phyloP scores from a whole-genome alignment of 352 stramenopile species.

The Pythium graminicola region DNA sequence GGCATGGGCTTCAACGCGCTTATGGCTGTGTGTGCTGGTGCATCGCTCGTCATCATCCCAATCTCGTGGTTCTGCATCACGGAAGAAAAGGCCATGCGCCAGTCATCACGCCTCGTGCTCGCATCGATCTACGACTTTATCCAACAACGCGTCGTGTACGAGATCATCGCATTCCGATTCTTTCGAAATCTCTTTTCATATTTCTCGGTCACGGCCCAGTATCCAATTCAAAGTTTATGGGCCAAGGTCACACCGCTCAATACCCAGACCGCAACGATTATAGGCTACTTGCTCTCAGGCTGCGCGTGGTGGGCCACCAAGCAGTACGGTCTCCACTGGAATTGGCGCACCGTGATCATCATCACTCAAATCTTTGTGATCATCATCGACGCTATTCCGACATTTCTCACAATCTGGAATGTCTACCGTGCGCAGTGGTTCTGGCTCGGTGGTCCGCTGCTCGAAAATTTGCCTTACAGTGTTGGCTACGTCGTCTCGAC shows the following conservation, averaged over 20 bases:
- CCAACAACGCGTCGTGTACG: slow-evolving; percentile 26
- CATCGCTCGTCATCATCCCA: slow-evolving; percentile 6
- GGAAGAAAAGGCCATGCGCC: slow-evolving; percentile 16
- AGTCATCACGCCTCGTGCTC: slow-evolving; percentile 9
- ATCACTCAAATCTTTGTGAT: slow-evolving; percentile 17
- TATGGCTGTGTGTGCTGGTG: slow-evolving; percentile 19
- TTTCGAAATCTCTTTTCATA: slow-evolving; percentile 28
- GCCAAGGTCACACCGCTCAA: slow-evolving; percentile 29
- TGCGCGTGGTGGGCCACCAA: slow-evolving; percentile 5
- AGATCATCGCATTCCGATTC: slow-evolving; percentile 26
- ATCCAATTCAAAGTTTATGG: slow-evolving; percentile 26
- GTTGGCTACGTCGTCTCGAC: slow-evolving; percentile 25
- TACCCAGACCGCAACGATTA: slow-evolving; percentile 24
- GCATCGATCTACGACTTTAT: slow-evolving; percentile 26
- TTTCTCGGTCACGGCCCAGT: slow-evolving; percentile 21
- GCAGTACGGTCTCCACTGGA: slow-evolving; percentile 23
- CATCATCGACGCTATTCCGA: slow-evolving; percentile 21
- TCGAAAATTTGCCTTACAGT: slow-evolving; percentile 25
- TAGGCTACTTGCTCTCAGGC: slow-evolving; percentile 17
- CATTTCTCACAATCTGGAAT: slow-evolving; percentile 28
- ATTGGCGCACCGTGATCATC: slow-evolving; percentile 25
- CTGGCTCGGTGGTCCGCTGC: slow-evolving; percentile 24
- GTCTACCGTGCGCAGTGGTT: slow-evolving; percentile 26
- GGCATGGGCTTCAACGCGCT: slow-evolving; percentile 16
- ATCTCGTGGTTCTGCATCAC: slow-evolving; percentile 24